A percentile compares a stretch with the other conserved stretches of the same genome.
phyloP scores from a whole-genome alignment of 1,284 basidiomycete genomes.

The Leccinum proliferum region DNA sequence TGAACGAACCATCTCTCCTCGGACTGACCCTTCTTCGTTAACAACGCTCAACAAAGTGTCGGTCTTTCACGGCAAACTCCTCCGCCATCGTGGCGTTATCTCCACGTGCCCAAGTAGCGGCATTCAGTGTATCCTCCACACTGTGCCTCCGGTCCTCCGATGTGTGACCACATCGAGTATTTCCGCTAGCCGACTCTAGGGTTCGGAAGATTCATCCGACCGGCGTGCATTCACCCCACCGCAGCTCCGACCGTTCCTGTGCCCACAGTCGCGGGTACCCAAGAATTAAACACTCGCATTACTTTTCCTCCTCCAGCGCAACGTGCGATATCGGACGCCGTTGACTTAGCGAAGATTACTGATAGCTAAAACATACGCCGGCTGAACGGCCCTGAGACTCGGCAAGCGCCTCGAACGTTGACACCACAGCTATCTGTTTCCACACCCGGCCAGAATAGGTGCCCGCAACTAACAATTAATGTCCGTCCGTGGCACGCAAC shows the following conservation, averaged over 20 bases:
- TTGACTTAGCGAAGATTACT: not conserved
- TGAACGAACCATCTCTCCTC: not conserved
- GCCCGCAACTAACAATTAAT: not conserved
- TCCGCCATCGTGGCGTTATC: slow-evolving; percentile 6
- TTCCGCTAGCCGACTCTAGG: not conserved
- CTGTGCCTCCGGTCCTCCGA: not conserved
- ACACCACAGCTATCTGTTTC: too few relatives aligned
- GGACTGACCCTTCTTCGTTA: not conserved
- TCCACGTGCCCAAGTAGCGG: not conserved
- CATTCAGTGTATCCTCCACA: not conserved
- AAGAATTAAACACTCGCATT: not conserved
- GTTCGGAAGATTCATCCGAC: not conserved
- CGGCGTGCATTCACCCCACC: not conserved
- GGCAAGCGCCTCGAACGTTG: not conserved
- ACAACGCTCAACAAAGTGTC: not conserved
- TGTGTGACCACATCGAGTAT: not conserved
- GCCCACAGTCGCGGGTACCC: not conserved
- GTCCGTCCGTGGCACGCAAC: not conserved
- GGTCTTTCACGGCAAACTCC: not conserved
- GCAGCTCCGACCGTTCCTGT: not conserved
- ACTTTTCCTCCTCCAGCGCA: not conserved
- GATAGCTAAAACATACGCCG: not conserved
- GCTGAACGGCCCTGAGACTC: not conserved
- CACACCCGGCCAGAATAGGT: not conserved
- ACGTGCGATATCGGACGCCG: not conserved